Percentiles rank a stretch among this genome's conserved stretches.
phyloP scores from a whole-genome alignment of 208 protist species.

The Wallacemonas sp. region DNA sequence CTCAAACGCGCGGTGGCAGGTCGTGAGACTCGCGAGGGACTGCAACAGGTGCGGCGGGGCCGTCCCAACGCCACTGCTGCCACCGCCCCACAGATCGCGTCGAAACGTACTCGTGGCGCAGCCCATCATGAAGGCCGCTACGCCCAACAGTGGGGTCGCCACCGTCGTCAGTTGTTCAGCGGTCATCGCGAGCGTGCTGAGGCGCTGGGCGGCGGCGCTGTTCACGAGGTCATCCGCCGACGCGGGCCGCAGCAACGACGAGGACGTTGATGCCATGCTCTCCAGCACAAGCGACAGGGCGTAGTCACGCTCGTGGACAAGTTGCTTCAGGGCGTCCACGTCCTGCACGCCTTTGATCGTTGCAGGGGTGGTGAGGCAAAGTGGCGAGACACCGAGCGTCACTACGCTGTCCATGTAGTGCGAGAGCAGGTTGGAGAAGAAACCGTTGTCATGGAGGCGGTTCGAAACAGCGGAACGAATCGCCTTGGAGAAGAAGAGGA shows the following conservation, averaged over 20 bases:
- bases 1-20: constrained; percentile 11
- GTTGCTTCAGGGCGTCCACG: background rate
- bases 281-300: constrained; percentile 25
- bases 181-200: constrained; percentile 3
- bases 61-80: constrained; percentile 5
- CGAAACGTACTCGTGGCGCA: constrained; percentile 27
- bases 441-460: constrained; percentile 25
- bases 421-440: constrained; percentile 26
- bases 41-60: constrained; percentile 2
- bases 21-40: background rate
- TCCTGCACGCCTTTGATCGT: constrained; percentile 7
- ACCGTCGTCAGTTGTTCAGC: constrained; percentile 1
- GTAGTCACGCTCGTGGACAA: constrained; percentile 2
- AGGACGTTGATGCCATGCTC: constrained; percentile 14
- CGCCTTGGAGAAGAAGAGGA: constrained; percentile 29
- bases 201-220: background rate
- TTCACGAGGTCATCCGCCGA: constrained; percentile 13
- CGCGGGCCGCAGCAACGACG: background rate
- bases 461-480: constrained; percentile 21
- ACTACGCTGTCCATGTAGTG: constrained; percentile 34
- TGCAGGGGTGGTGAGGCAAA: background rate
- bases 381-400: constrained; percentile 14
- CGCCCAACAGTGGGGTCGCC: constrained; percentile 22
- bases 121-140: constrained; percentile 24
- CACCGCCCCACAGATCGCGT: constrained; percentile 15